phyloP scores from a whole-genome alignment of 169 alveolate species.

The Cryptosporidium ubiquitum region DNA sequence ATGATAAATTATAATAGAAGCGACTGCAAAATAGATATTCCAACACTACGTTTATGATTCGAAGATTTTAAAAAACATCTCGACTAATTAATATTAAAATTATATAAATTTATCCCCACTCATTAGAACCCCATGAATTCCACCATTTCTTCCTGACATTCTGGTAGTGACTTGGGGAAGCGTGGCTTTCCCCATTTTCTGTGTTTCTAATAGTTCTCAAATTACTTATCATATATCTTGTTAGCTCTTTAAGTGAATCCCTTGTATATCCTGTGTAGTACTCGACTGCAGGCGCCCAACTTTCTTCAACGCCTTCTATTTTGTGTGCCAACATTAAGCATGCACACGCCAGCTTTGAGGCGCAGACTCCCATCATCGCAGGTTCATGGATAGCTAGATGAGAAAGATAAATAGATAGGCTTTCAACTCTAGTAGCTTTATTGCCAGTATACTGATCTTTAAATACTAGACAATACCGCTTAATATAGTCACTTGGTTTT shows the following conservation, averaged over 20 bases:
- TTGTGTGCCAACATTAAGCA: conserved; percentile 71
- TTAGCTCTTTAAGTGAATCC: conserved; percentile 62
- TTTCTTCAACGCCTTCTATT: conserved; percentile 73
- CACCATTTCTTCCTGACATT: conserved; percentile 73
- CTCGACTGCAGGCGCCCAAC: conserved; percentile 73
- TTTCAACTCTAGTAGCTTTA: conserved; percentile 63
- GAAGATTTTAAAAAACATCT: conserved; percentile 6
- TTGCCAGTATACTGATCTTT: conserved; percentile 69
- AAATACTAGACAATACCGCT: conserved; percentile 69
- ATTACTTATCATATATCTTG: conserved; percentile 73
- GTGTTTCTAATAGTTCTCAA: conserved; percentile 69
- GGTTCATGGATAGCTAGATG: conserved; percentile 73
- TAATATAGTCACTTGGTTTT: conserved; percentile 73
- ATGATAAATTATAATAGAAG: neutral
- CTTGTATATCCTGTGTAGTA: conserved; percentile 66
- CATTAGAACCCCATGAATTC: conserved; percentile 74
- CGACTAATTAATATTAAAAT: neutral
- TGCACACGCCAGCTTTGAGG: conserved; percentile 72
- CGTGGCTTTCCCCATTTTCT: conserved; percentile 71
- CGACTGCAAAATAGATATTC: neutral
- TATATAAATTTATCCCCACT: conserved; percentile 63
- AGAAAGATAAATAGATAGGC: conserved; percentile 57
- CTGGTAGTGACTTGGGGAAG: conserved; percentile 74
- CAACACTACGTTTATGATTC: neutral
- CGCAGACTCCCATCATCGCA: conserved; percentile 72